Evolutionary conservation across 2,329 filamentous ascomycete genomes (phyloP), one percentile per base, ranked within the genome.

Genomic region (Diaporthe batatas): DNA sequence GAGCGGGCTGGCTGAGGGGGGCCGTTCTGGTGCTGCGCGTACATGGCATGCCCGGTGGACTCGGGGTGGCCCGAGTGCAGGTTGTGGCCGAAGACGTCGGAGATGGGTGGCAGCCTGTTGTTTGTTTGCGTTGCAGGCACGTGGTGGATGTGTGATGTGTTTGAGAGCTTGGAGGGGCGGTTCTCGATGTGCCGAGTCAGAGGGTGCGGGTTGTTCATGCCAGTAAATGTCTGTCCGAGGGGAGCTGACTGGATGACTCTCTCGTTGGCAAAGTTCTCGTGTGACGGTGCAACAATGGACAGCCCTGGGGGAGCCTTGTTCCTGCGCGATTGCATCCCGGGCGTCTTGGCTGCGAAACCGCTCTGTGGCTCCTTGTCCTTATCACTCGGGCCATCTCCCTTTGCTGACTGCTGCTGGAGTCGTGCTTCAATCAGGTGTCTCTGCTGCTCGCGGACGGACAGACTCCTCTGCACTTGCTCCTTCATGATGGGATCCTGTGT

Each of bases 401-500:
- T 91, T 78, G 96, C 96, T 25, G 92, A 93, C 65, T 95, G 94
- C 83, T 96, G 95, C 79, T 98, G 95, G 77, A 96, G 85, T 79
- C 96, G 91, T 47, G 94, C 92, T 83, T 98, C 96, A 77, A 99
- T 99, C 77, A 99, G 96, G 76, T 94, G 93, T 77, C 96, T 90
- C 83, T 99, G 96, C 81, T 98, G 94, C 77, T 99, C 96, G 75
- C 95, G 89, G 39, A 99, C 95, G 58, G 93, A 95, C 83, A 98
- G 91, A 83, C 96, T 98, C 77, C 96, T 91, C 83, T 98, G 95
- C 69, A 99, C 86, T 82, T 98, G 95, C 83, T 98, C 94, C 80
- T 96, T 92, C 94, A 98, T 97, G 25, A 93, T 90, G n/a, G 96
- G 96, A 82, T 99, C 95, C 78, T 98, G 94, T 21, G 96, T 98